Percentiles rank a stretch among this genome's conserved stretches.
phyloP scores from a whole-genome alignment of 495 filamentous ascomycete species.

The Hypoxylon crocopeplum region DNA sequence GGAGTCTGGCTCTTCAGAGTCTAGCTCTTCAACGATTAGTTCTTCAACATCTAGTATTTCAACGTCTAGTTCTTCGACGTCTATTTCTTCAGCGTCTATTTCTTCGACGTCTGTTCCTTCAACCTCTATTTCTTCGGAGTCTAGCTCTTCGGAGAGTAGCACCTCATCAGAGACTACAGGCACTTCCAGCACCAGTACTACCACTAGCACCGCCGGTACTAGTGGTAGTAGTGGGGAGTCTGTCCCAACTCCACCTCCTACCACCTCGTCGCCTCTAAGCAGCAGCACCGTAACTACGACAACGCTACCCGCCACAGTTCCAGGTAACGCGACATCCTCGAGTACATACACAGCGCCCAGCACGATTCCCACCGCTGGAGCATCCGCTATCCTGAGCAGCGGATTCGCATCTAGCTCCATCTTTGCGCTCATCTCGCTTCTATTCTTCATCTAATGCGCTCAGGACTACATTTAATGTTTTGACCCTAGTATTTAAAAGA shows the following conservation, averaged over 20 bases:
- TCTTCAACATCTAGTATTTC: too few relatives aligned
- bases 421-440: neutral
- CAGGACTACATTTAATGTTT: constrained; percentile 16
- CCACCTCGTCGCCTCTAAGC: constrained; percentile 1
- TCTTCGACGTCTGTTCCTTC: constrained; percentile 1
- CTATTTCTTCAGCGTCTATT: neutral
- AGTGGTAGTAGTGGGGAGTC: constrained; percentile 11
- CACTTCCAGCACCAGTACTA: neutral
- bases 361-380: constrained; percentile 24
- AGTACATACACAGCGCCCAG: constrained; percentile 9
- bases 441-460: constrained; percentile 11
- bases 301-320: constrained; percentile 17
- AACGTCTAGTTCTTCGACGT: too few relatives aligned
- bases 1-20: too few relatives aligned
- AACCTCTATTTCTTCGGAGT: neutral
- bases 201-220: neutral
- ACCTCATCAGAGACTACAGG: neutral
- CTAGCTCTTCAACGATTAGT: too few relatives aligned
- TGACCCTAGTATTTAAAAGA: neutral
- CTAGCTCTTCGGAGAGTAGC: constrained; percentile 7
- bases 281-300: constrained; percentile 4
- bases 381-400: neutral
- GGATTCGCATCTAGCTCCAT: constrained; percentile 1
- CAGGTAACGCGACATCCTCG: constrained; percentile 8
- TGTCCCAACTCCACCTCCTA: constrained; percentile 5